These are phyloP conservation scores for Solanum lycopersicoides DNA, from an alignment of 257 asterid genomes.

Conservation along the genomic window DNA sequence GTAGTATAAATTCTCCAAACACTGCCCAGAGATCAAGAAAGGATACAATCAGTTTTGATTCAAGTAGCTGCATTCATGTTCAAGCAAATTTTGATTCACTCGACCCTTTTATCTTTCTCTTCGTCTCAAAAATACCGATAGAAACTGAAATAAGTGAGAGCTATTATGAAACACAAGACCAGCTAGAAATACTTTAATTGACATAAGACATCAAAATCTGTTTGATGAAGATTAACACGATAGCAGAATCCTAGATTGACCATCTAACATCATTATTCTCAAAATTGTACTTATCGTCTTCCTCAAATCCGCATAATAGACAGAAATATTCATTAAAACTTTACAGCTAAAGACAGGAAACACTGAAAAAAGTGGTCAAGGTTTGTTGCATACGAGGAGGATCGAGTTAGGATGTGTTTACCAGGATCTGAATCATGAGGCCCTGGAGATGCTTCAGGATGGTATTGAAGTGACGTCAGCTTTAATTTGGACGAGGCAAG, in stretches of 20 bases:
- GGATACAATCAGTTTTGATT: not conserved
- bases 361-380: not conserved
- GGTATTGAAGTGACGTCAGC: conserved; percentile 93
- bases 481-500: conserved; percentile 61
- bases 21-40: conserved; percentile 1
- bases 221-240: not conserved
- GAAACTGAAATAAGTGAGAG: not conserved
- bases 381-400: not conserved
- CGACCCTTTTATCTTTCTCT: not conserved
- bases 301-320: not conserved
- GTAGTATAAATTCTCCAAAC: conserved; percentile 24
- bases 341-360: not conserved
- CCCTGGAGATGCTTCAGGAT: conserved; percentile 89
- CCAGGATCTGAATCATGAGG: conserved; percentile 50
- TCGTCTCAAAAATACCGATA: not conserved
- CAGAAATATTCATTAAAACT: not conserved
- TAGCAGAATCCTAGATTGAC: not conserved
- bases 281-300: not conserved
- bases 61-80: not conserved
- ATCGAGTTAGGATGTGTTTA: conserved; percentile 1
- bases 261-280: not conserved
- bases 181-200: not conserved
- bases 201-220: too few relatives aligned
- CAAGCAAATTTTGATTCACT: not conserved
- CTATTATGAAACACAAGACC: not conserved